A percentile compares a stretch with the other conserved stretches of the same genome.
Evolutionary conservation across 2,329 filamentous ascomycete species (phyloP).

Genomic region (Blastomyces percursus): DNA sequence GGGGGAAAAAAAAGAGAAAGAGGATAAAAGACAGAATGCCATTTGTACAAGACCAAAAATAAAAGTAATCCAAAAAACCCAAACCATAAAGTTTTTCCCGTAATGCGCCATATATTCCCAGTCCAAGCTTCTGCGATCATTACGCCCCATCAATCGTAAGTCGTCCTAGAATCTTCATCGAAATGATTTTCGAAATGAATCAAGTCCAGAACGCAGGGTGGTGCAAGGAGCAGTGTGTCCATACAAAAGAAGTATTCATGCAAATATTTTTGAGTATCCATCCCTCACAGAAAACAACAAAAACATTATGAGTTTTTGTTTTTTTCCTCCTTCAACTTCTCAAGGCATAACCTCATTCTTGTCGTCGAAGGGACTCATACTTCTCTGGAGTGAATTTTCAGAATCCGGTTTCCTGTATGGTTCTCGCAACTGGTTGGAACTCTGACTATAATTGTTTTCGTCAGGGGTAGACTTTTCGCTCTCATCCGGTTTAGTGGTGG

Average conservation of each 20-base stretch:
- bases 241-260: background rate
- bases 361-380: slow-evolving; percentile 36
- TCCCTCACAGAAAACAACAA: background rate
- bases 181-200: background rate
- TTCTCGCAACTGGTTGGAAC: slow-evolving; percentile 23
- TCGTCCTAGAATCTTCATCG: background rate
- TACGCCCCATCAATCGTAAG: slow-evolving; percentile 2
- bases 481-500: slow-evolving; percentile 10
- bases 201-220: background rate
- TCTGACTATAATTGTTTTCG: slow-evolving; percentile 18
- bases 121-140: slow-evolving; percentile 1
- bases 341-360: slow-evolving; percentile 30
- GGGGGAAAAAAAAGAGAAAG: background rate
- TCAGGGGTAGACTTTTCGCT: slow-evolving; percentile 4
- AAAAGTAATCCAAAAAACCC: background rate
- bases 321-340: background rate
- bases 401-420: slow-evolving; percentile 10
- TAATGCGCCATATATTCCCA: slow-evolving; percentile 2
- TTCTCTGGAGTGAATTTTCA: slow-evolving; percentile 14
- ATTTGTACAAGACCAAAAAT: background rate
- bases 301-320: background rate
- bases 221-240: background rate
- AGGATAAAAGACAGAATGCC: background rate
- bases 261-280: background rate
- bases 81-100: background rate